Evolutionary conservation across 2,329 filamentous ascomycete species (phyloP).

Genomic region (Exophiala sp.): DNA sequence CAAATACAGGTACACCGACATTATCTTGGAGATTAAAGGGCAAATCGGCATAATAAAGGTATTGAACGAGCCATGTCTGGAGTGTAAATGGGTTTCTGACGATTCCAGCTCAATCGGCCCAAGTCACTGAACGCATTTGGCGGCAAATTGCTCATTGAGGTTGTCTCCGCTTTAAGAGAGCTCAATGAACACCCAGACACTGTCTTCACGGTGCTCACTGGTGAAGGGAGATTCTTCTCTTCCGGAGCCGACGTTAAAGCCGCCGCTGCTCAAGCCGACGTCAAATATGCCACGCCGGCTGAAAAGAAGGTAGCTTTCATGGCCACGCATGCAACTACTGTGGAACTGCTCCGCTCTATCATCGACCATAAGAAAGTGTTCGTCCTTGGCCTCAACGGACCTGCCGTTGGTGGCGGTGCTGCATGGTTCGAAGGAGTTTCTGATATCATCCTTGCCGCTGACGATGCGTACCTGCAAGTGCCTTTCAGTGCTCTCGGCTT

Average conservation of each 20-base stretch:
- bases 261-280: background rate
- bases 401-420: conserved; percentile 49
- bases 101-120: conserved; percentile 46
- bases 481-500: conserved; percentile 49
- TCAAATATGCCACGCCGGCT: conserved; percentile 10
- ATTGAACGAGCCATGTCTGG: conserved; percentile 10
- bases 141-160: conserved; percentile 43
- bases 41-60: conserved; percentile 48
- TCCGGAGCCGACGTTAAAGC: conserved; percentile 48
- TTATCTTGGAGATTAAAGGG: conserved; percentile 43
- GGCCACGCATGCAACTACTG: conserved; percentile 1
- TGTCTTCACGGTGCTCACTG: conserved; percentile 50
- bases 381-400: conserved; percentile 50
- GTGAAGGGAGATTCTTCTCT: conserved; percentile 50
- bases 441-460: conserved; percentile 48
- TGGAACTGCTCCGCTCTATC: conserved; percentile 29
- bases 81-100: background rate
- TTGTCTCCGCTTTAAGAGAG: conserved; percentile 42
- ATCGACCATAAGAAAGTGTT: conserved; percentile 52
- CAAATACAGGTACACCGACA: conserved; percentile 39
- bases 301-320: conserved; percentile 20
- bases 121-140: conserved; percentile 49
- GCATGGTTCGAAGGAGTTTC: conserved; percentile 51
- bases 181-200: conserved; percentile 48
- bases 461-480: conserved; percentile 46